Evolutionary conservation across 495 filamentous ascomycete species (phyloP), one percentile per base, ranked within the genome.

Genomic region (Cercophora scortea): DNA sequence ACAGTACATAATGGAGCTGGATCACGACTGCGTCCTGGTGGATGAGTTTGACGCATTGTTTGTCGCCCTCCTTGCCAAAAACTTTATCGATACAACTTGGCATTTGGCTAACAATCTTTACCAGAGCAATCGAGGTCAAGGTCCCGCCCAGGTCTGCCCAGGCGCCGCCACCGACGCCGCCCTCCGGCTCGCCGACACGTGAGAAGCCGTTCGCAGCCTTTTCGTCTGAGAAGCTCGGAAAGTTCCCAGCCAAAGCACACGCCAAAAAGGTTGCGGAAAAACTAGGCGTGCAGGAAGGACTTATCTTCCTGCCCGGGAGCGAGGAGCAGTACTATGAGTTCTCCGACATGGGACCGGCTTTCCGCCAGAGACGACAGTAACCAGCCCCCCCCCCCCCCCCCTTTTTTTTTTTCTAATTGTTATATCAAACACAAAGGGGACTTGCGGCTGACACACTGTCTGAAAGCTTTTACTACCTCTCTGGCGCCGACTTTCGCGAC

Each of bases 171-270:
- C 19, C 11, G 9, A 13, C 47, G 3, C 13, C 43, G 5, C 6
- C 17, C n/a, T 17, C 16, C 16, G 38, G 17, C 25, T 11, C 45
- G 42, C 12, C 12, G 17, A 13, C 42, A 15, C 13, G 32, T 39
- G 32, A 45, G 18, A 35, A 52, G 18, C 39, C 54, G 39, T 25
- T 25, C 2, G 15, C 44, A 6, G 38, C 33, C 2, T 63, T 57
- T 58, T 49, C 61, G 15, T 41, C 55, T 15, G 44, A 57, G 40
- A 49, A 60, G 18, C 17, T 56, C 16, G 61, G 60, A 15, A 68
- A 64, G 40, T 68, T 41, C 40, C 65, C 65, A 91, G 90, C 89
- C 33, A 95, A 93, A 64, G 74, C 83, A 54, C 88, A 96, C 65
- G 89, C 87, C 41, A 79, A 79, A 54, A 84, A 80, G 42, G 87